Evolutionary conservation across 768 basidiomycete genomes (phyloP).

Genomic region (Lentinula raphanica): DNA sequence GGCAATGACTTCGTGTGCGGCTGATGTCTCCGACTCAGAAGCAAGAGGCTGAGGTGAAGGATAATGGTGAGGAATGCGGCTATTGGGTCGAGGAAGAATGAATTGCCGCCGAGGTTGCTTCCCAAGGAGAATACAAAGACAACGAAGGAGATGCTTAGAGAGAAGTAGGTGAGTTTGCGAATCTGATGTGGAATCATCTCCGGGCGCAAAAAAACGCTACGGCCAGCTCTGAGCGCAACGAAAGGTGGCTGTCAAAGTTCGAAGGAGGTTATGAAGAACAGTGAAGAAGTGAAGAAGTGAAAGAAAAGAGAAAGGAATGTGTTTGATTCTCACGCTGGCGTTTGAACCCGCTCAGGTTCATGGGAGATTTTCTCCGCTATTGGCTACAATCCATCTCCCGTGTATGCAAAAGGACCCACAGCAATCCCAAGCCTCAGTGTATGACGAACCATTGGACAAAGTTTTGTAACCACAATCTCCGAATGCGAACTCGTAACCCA

Average conservation of each 20-base stretch:
- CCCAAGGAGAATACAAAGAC: neutral
- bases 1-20: neutral
- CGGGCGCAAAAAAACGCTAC: neutral
- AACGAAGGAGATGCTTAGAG: neutral
- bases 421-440: too few relatives aligned
- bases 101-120: neutral
- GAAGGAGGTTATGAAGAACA: neutral
- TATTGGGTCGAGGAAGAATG: constrained; percentile 1
- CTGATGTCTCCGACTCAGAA: neutral
- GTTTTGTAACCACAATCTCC: too few relatives aligned
- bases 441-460: too few relatives aligned
- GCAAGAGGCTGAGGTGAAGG: neutral
- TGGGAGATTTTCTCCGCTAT: too few relatives aligned
- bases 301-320: neutral
- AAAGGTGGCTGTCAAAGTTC: too few relatives aligned
- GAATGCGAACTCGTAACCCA: too few relatives aligned
- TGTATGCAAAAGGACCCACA: too few relatives aligned
- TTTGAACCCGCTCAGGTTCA: too few relatives aligned
- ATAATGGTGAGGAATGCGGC: neutral
- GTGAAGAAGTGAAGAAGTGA: neutral
- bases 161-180: neutral
- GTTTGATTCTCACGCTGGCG: neutral
- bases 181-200: neutral
- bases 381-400: too few relatives aligned
- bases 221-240: neutral